Conservation (phyloP, 768 basidiomycete genomes). For the Cubamyces sp. region DNA sequence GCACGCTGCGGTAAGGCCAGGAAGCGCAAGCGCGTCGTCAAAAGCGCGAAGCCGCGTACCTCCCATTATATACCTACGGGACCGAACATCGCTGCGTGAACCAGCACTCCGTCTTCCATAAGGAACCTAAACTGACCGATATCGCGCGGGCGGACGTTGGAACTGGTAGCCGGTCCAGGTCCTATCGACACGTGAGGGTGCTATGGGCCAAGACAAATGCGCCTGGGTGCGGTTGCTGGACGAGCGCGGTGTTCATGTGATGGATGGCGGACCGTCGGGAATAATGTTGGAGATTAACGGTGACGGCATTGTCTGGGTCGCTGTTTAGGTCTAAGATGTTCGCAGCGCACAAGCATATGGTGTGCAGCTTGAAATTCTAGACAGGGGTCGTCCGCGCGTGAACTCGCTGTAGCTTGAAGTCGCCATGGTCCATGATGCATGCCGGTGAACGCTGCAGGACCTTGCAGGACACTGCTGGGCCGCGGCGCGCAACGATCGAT, state of each 20-base stretch:
- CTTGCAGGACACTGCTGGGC: too few species aligned
- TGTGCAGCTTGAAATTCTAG: too few species aligned
- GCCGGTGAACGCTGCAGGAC: too few species aligned
- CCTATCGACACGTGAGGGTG: neutral
- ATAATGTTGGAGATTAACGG: neutral
- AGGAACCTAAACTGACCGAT: neutral
- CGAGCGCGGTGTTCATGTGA: constrained; percentile 10
- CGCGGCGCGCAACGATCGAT: neutral
- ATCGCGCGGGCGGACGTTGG: neutral
- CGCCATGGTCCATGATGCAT: too few species aligned
- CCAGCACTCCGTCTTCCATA: neutral
- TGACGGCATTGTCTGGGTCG: neutral
- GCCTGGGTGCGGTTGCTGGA: neutral
- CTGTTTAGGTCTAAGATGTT: neutral
- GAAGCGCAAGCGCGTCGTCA: neutral
- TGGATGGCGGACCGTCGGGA: constrained; percentile 5
- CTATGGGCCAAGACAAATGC: neutral
- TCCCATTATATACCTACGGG: neutral
- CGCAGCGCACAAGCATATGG: too few species aligned
- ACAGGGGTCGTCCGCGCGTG: too few species aligned
- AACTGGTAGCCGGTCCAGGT: neutral
- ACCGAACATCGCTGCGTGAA: constrained; percentile 6
- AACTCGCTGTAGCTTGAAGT: too few species aligned
- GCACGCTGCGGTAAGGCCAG: neutral
- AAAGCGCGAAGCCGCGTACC: neutral